Conservation (phyloP, 1,284 basidiomycete species). For the Mycena citricolor region DNA sequence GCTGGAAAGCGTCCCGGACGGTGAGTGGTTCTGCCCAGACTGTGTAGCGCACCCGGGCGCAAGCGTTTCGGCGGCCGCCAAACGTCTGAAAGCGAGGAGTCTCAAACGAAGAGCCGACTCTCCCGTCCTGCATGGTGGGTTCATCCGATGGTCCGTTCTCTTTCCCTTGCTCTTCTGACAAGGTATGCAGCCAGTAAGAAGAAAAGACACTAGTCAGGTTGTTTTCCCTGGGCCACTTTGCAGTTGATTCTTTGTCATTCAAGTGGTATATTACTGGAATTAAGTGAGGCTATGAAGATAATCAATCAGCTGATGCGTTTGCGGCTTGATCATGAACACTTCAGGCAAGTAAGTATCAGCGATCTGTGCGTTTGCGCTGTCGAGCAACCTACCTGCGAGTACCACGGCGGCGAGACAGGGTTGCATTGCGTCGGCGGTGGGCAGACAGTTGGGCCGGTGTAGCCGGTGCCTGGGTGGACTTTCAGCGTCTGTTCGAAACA, state of each 20-base stretch:
- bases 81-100: slow-evolving; percentile 30
- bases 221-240: not conserved
- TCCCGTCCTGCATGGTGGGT: slow-evolving; percentile 8
- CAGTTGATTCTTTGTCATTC: not conserved
- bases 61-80: slow-evolving; percentile 36
- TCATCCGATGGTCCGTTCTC: slow-evolving; percentile 1
- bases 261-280: slow-evolving; percentile 1
- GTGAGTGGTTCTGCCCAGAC: slow-evolving; percentile 89
- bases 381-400: slow-evolving; percentile 17
- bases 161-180: not conserved
- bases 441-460: slow-evolving; percentile 19
- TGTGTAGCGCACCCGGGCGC: slow-evolving; percentile 52
- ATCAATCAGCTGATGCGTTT: not conserved
- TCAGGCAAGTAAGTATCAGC: not conserved
- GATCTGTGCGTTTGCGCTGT: not conserved
- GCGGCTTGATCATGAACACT: slow-evolving; percentile 9
- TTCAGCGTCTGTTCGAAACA: not conserved
- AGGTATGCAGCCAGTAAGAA: slow-evolving; percentile 13
- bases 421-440: slow-evolving; percentile 13
- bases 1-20: slow-evolving; percentile 75
- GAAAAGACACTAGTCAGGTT: slow-evolving; percentile 18
- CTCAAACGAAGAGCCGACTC: slow-evolving; percentile 21
- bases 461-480: slow-evolving; percentile 14
- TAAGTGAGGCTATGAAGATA: not conserved
- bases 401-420: slow-evolving; percentile 17